These are phyloP conservation scores for Darksidea phi DNA, from an alignment of 495 filamentous ascomycete genomes.

Conservation along the genomic window DNA sequence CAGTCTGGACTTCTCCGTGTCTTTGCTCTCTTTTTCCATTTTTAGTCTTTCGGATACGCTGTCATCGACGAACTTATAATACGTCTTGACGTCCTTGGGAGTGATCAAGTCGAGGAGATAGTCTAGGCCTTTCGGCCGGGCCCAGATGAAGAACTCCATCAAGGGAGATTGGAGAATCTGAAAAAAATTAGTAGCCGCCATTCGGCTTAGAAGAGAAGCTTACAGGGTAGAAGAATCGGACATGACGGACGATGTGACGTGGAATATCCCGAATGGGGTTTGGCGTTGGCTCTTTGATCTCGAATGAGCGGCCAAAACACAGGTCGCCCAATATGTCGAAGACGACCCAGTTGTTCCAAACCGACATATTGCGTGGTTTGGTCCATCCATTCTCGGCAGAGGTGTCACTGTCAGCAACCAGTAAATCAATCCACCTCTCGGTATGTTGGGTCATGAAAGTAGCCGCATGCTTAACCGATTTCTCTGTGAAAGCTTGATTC, in stretches of 20 bases:
- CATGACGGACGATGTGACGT: not conserved
- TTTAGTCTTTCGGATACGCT: too few relatives aligned
- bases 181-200: too few relatives aligned
- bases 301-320: conserved; percentile 65
- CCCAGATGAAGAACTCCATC: too few relatives aligned
- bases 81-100: too few relatives aligned
- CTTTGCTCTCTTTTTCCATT: too few relatives aligned
- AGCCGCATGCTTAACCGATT: not conserved
- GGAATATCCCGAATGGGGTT: conserved; percentile 3
- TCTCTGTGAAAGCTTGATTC: not conserved
- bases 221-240: conserved; percentile 6
- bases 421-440: not conserved
- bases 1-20: too few relatives aligned
- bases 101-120: too few relatives aligned
- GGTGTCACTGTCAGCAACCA: not conserved
- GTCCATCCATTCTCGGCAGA: conserved; percentile 19
- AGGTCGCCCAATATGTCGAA: conserved; percentile 74
- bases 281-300: conserved; percentile 12
- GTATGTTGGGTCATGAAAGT: not conserved
- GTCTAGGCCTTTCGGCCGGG: too few relatives aligned
- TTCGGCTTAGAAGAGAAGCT: too few relatives aligned
- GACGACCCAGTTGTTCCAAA: conserved; percentile 62
- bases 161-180: too few relatives aligned
- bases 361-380: conserved; percentile 48
- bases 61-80: too few relatives aligned